Evolutionary conservation across 768 basidiomycete species (phyloP).

Genomic region (Scleroderma citrinum): DNA sequence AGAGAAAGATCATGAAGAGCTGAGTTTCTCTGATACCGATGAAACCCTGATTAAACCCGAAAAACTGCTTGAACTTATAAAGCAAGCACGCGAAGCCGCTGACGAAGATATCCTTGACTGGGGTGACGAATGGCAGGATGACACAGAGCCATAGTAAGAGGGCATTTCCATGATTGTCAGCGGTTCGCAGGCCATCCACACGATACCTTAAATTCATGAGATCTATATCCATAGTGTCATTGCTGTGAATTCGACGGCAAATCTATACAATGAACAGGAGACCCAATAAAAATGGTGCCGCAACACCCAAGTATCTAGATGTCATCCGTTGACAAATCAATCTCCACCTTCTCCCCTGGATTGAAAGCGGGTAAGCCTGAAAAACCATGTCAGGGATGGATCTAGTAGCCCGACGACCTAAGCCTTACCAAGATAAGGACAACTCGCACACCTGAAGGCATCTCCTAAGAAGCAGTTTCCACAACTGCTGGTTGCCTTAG

Average conservation of each 20-base stretch:
- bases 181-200: too few relatives aligned
- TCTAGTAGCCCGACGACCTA: slow-evolving; percentile 1
- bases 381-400: slow-evolving; percentile 7
- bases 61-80: slow-evolving; percentile 18
- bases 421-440: slow-evolving; percentile 90
- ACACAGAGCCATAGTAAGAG: slow-evolving; percentile 4
- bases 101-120: slow-evolving; percentile 25
- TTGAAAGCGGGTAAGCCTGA: slow-evolving; percentile 97
- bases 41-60: slow-evolving; percentile 11
- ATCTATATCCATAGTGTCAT: not conserved
- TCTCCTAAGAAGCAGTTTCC: slow-evolving; percentile 97
- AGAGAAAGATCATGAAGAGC: slow-evolving; percentile 2
- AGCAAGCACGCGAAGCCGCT: slow-evolving; percentile 15
- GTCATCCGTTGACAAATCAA: slow-evolving; percentile 85
- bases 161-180: too few relatives aligned
- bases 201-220: too few relatives aligned
- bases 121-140: slow-evolving; percentile 25
- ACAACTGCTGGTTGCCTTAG: slow-evolving; percentile 93
- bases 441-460: slow-evolving; percentile 93
- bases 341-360: slow-evolving; percentile 96
- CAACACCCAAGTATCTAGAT: slow-evolving; percentile 40
- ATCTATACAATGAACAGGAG: too few relatives aligned
- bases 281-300: too few relatives aligned
- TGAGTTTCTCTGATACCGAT: slow-evolving; percentile 6
- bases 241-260: too few relatives aligned